Conservation (phyloP, 1,139 yeast species). For the Scheffersomyces titani region DNA sequence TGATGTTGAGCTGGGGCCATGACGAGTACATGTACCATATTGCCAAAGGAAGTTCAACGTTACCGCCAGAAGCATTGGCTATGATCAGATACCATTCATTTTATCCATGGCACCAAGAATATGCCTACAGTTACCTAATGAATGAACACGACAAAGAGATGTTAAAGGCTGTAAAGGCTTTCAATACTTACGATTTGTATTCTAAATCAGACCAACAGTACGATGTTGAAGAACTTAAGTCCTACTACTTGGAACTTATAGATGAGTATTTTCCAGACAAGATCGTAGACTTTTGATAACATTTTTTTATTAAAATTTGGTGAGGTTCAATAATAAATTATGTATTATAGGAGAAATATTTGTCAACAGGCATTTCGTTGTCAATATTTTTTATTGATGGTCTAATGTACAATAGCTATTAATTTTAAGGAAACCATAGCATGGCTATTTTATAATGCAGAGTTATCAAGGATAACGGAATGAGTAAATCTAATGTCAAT, state of each 20-base stretch:
- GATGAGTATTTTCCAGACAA: slow-evolving; percentile 67
- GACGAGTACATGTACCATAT: slow-evolving; percentile 78
- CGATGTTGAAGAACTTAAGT: slow-evolving; percentile 51
- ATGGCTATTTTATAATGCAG: background rate
- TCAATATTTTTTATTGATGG: background rate
- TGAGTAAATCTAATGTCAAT: background rate
- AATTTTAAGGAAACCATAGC: background rate
- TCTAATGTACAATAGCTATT: background rate
- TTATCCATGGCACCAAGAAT: slow-evolving; percentile 77
- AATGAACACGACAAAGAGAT: slow-evolving; percentile 62
- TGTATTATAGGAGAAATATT: background rate
- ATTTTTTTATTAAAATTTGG: background rate
- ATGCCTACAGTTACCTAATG: slow-evolving; percentile 67
- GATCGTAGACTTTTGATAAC: slow-evolving; percentile 51
- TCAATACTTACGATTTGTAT: slow-evolving; percentile 68
- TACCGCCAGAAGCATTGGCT: slow-evolving; percentile 69
- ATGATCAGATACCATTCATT: slow-evolving; percentile 77
- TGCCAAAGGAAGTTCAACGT: slow-evolving; percentile 61
- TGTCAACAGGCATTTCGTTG: background rate
- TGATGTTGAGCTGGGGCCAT: slow-evolving; percentile 79
- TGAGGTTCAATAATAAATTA: background rate
- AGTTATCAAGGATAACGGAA: background rate
- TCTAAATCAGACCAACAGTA: slow-evolving; percentile 57
- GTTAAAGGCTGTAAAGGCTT: slow-evolving; percentile 64
- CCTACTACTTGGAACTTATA: slow-evolving; percentile 61